phyloP scores from a whole-genome alignment of 129 eudicot species.

The Logfia minima region DNA sequence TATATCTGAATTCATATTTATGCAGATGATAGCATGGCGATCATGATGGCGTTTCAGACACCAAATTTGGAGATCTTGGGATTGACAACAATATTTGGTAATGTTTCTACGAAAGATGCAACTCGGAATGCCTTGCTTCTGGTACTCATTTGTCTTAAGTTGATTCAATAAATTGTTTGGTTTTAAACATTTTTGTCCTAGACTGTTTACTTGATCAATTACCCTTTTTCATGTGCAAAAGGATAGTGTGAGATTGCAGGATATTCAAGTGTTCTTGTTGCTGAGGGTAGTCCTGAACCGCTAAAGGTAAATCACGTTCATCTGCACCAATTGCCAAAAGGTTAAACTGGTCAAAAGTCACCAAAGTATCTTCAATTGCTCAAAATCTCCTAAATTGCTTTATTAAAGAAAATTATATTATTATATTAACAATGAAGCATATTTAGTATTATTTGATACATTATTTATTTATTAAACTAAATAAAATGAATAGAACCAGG shows the following conservation, averaged over 20 bases:
- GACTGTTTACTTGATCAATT: conserved; percentile 47
- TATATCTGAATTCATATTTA: conserved; percentile 4
- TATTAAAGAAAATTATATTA: background rate
- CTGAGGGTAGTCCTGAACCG: conserved; percentile 78
- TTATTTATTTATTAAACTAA: background rate
- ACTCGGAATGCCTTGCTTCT: conserved; percentile 78
- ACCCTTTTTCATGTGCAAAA: conserved; percentile 54
- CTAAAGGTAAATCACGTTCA: conserved; percentile 23
- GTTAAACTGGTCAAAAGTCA: background rate
- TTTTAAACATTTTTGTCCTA: conserved; percentile 4
- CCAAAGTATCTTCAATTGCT: background rate
- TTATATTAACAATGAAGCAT: background rate
- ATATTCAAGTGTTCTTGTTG: conserved; percentile 72
- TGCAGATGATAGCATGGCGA: conserved; percentile 91
- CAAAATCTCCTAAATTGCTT: background rate
- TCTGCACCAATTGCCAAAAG: too few species aligned
- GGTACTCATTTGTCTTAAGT: conserved; percentile 49
- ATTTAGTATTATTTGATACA: too few species aligned
- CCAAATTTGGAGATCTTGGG: conserved; percentile 72
- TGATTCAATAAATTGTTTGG: conserved; percentile 2
- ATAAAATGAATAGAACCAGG: too few species aligned
- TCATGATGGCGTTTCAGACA: conserved; percentile 86
- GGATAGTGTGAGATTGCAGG: conserved; percentile 99
- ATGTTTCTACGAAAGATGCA: conserved; percentile 75
- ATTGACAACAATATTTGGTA: conserved; percentile 76